Percentiles rank a stretch among this genome's conserved stretches.
Evolutionary conservation across 441 rosid genomes (phyloP).

Genomic region (Euphorbia schlechtendalii): DNA sequence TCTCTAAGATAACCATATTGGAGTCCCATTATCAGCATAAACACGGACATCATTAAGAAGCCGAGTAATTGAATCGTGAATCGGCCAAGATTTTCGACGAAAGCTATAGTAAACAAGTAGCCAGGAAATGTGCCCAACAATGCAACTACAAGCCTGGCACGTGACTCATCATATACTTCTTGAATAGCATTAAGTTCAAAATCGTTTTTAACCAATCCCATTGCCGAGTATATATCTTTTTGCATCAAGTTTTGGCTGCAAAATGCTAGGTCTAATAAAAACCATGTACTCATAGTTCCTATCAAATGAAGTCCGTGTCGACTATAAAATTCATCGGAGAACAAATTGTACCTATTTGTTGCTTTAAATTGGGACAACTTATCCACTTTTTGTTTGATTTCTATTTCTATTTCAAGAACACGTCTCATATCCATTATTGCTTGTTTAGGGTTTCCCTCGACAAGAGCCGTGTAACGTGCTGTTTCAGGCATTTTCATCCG

Average conservation of each 20-base stretch:
- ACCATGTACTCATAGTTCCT: slow-evolving; percentile 49
- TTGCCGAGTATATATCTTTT: slow-evolving; percentile 42
- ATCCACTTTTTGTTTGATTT: slow-evolving; percentile 30
- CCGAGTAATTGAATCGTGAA: slow-evolving; percentile 39
- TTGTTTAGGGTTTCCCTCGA: slow-evolving; percentile 44
- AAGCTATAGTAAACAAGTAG: slow-evolving; percentile 44
- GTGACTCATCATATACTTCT: slow-evolving; percentile 36
- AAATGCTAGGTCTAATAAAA: slow-evolving; percentile 47
- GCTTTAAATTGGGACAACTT: slow-evolving; percentile 28
- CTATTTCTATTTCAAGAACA: slow-evolving; percentile 34
- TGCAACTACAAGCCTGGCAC: slow-evolving; percentile 43
- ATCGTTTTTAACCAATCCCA: slow-evolving; percentile 24
- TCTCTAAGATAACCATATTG: slow-evolving; percentile 25
- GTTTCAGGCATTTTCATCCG: slow-evolving; percentile 64
- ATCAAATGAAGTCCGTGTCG: slow-evolving; percentile 46
- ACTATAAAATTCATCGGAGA: slow-evolving; percentile 29
- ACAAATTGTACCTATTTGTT: slow-evolving; percentile 24
- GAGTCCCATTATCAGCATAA: slow-evolving; percentile 36
- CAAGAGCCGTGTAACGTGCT: slow-evolving; percentile 43
- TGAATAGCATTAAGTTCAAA: slow-evolving; percentile 17
- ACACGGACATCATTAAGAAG: slow-evolving; percentile 46
- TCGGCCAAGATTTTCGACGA: slow-evolving; percentile 40
- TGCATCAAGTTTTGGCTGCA: slow-evolving; percentile 49
- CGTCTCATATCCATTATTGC: slow-evolving; percentile 43
- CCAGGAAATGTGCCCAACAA: slow-evolving; percentile 49